Base-by-base conservation (phyloP, 345 rosid genomes). In the Pugionium dolabratum region DNA sequence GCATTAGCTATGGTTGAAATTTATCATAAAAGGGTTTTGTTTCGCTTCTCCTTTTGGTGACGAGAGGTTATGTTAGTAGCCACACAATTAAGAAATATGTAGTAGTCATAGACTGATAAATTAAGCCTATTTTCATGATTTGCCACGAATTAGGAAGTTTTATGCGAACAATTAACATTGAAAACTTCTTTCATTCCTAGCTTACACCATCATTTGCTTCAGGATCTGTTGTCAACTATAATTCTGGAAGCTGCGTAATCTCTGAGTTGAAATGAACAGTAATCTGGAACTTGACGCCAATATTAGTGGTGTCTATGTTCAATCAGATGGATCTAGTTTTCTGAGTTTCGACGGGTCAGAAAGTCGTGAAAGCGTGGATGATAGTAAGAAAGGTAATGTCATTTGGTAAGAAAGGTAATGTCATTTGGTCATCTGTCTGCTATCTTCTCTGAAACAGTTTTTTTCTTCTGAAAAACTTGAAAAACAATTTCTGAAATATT, bases 321-420 rank as follows among this genome's bases (percentile, higher is more conserved):
- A 62, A 34, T 73, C 72, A 39, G 79, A 77, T 71, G 82, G 76
- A 68, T 63, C 71, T 71, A 54, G 45, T 47, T 61, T 63, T 9
- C 66, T 57, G 49, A 77, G 66, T 67, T 67, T 59, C 52, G 77
- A 77, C 3, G 76, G 70, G 9, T 67, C 59, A 53, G 88, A 78
- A 68, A 69, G 47, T 45, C 54, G 35, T 57, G 74, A 62, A 70
- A 75, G 80, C 37, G 26, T 59, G 53, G 71, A 47, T 39, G 81
- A 69, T 41, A 80, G 81, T 82, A 78, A 78, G 77, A 59, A 73
- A 61, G 62, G 69, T 71, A 71, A 7, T 34, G 28, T 3, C 32
- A 4, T 66, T 56, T n/a, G n/a, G 1, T 64, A 78, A 78, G 77
- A 59, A 73, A 61, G 62, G 69, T 71, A 71, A 7, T 34, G 28